Evolutionary conservation across 2,329 filamentous ascomycete genomes (phyloP).

Genomic region (Pyrenochaeta sp.): DNA sequence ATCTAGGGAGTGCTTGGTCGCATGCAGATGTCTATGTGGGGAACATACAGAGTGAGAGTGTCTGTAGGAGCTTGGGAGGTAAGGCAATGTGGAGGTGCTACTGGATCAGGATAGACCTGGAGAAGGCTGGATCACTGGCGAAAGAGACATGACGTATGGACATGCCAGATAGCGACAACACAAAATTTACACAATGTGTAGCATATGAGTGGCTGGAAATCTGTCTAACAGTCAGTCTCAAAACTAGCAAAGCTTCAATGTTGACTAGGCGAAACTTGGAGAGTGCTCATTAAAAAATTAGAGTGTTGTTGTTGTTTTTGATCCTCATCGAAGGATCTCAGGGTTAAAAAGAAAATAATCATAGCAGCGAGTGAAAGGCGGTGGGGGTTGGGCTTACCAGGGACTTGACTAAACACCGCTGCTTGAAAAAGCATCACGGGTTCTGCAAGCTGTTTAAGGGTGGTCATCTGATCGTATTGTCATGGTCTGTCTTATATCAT

Average conservation of each 20-base stretch:
- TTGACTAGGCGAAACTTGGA: slow-evolving; percentile 8
- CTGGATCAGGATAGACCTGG: slow-evolving; percentile 62
- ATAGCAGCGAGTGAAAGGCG: slow-evolving; percentile 47
- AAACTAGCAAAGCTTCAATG: slow-evolving; percentile 1
- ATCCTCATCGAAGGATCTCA: slow-evolving; percentile 66
- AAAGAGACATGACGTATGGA: slow-evolving; percentile 1
- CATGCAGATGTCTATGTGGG: slow-evolving; percentile 70
- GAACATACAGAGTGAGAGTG: slow-evolving; percentile 67
- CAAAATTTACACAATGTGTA: not conserved
- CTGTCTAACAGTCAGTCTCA: slow-evolving; percentile 34
- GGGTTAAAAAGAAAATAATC: slow-evolving; percentile 75
- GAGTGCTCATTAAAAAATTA: slow-evolving; percentile 73
- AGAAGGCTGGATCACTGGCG: slow-evolving; percentile 29
- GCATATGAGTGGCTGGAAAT: not conserved
- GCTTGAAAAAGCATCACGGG: slow-evolving; percentile 38
- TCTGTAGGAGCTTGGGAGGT: slow-evolving; percentile 70
- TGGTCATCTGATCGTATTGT: slow-evolving; percentile 48
- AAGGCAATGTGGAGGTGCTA: slow-evolving; percentile 64
- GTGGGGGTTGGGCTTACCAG: slow-evolving; percentile 47
- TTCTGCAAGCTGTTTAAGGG: slow-evolving; percentile 11
- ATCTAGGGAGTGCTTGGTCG: slow-evolving; percentile 59
- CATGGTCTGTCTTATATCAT: slow-evolving; percentile 43
- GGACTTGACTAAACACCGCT: slow-evolving; percentile 11
- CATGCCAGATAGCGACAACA: not conserved
- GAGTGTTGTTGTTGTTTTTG: slow-evolving; percentile 70